These are phyloP conservation scores for Calocybe gambosa DNA, from an alignment of 1,284 basidiomycete species.

Conservation along the genomic window DNA sequence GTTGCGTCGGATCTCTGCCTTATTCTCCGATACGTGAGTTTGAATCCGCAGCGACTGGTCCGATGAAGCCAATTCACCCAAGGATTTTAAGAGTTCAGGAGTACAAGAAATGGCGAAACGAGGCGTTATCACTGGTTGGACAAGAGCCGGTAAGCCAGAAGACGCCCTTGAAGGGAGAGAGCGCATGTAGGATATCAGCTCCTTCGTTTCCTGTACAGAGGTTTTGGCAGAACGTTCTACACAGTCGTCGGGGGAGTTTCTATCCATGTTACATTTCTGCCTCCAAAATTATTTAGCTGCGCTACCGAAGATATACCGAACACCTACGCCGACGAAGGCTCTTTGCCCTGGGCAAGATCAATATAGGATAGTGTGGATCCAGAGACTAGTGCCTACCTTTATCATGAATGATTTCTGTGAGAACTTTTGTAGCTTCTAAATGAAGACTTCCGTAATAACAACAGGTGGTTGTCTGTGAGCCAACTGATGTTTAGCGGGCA, in stretches of 20 bases:
- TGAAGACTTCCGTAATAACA: constrained; percentile 91
- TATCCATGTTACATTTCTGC: constrained; percentile 95
- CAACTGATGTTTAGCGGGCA: too few relatives aligned
- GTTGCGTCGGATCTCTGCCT: constrained; percentile 66
- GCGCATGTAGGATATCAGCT: constrained; percentile 69
- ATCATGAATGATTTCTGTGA: constrained; percentile 71
- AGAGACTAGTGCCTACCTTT: constrained; percentile 40
- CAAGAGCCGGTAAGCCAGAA: constrained; percentile 40
- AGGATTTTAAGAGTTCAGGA: constrained; percentile 55
- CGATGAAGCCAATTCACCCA: constrained; percentile 55
- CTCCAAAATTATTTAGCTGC: not conserved
- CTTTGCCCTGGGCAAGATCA: constrained; percentile 60
- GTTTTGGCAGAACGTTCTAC: constrained; percentile 55
- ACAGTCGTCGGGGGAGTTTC: constrained; percentile 68
- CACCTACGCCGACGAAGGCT: constrained; percentile 34
- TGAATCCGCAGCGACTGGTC: constrained; percentile 73
- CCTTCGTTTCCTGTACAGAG: constrained; percentile 57
- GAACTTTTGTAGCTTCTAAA: constrained; percentile 71
- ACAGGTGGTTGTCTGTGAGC: constrained; percentile 83
- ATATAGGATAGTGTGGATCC: not conserved
- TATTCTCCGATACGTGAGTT: constrained; percentile 91
- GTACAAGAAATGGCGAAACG: constrained; percentile 95
- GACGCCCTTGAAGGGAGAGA: constrained; percentile 33
- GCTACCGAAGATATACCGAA: not conserved
- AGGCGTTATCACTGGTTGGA: constrained; percentile 89